These are phyloP conservation scores for Phaseolus lunatus DNA, from an alignment of 306 rosid species.

Conservation along the genomic window DNA sequence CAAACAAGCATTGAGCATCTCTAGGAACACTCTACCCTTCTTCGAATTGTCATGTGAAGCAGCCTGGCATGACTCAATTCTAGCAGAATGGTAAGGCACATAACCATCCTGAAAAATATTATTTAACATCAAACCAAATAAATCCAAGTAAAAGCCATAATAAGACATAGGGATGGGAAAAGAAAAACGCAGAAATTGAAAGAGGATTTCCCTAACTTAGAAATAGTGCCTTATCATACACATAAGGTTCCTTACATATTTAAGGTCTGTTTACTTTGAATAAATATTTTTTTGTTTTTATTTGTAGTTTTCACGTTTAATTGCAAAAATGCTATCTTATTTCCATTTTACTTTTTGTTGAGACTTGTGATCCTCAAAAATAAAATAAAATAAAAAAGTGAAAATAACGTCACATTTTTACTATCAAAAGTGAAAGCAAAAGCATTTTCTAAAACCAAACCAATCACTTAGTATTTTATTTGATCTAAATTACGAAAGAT, in stretches of 20 bases:
- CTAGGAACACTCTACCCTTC: slow-evolving; percentile 72
- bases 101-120: slow-evolving; percentile 79
- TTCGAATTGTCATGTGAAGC: slow-evolving; percentile 79
- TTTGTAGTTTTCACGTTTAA: background rate
- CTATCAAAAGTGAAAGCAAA: background rate
- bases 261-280: background rate
- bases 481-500: background rate
- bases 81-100: slow-evolving; percentile 95
- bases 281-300: too few relatives aligned
- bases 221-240: background rate
- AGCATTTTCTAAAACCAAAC: background rate
- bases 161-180: background rate
- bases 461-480: background rate
- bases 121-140: slow-evolving; percentile 34
- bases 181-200: background rate
- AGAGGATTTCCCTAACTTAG: background rate
- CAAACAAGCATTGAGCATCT: slow-evolving; percentile 87
- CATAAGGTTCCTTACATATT: background rate
- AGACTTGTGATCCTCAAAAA: too few relatives aligned
- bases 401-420: background rate
- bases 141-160: slow-evolving; percentile 9
- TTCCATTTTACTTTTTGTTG: too few relatives aligned
- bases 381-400: too few relatives aligned
- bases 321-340: background rate
- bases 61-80: slow-evolving; percentile 86